phyloP scores from a whole-genome alignment of 78 protist species.

The Mastigamoeba balamuthi region DNA sequence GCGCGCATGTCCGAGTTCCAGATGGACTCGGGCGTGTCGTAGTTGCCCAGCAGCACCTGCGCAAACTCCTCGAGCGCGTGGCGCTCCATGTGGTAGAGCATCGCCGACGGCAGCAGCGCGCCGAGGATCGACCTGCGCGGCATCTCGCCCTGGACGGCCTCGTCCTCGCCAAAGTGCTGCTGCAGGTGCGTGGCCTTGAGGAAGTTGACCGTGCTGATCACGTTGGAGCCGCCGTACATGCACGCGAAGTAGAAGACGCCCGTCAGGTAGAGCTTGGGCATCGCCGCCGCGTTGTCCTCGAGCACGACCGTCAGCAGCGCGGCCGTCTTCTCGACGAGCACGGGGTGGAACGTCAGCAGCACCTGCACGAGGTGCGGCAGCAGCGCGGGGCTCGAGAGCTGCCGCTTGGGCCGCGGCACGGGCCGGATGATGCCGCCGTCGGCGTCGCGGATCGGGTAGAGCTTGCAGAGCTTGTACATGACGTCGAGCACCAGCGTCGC shows the following conservation, averaged over 20 bases:
- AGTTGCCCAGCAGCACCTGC: slow-evolving; percentile 59
- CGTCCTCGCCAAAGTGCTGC: slow-evolving; percentile 32
- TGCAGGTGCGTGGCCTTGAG: slow-evolving; percentile 30
- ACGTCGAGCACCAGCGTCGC: slow-evolving; percentile 40
- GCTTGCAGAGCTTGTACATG: slow-evolving; percentile 24
- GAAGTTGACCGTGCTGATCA: slow-evolving; percentile 34
- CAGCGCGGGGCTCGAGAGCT: slow-evolving; percentile 43
- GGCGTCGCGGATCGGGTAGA: slow-evolving; percentile 52
- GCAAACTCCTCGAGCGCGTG: slow-evolving; percentile 66
- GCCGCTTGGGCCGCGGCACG: slow-evolving; percentile 55
- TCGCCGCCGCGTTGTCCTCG: slow-evolving; percentile 31
- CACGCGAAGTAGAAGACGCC: slow-evolving; percentile 68
- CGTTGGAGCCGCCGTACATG: slow-evolving; percentile 66
- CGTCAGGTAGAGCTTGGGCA: slow-evolving; percentile 43
- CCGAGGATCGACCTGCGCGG: slow-evolving; percentile 19
- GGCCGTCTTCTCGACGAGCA: slow-evolving; percentile 34
- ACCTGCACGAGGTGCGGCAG: slow-evolving; percentile 71
- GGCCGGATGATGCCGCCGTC: slow-evolving; percentile 64
- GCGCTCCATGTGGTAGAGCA: slow-evolving; percentile 51
- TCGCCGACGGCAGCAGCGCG: slow-evolving; percentile 66
- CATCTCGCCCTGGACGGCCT: neutral
- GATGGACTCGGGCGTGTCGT: slow-evolving; percentile 75
- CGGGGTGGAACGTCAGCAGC: slow-evolving; percentile 58
- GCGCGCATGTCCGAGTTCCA: slow-evolving; percentile 69
- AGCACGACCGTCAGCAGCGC: slow-evolving; percentile 23